phyloP scores from a whole-genome alignment of 192 early-diverging fungal species.

The Linnemannia hyalina region DNA sequence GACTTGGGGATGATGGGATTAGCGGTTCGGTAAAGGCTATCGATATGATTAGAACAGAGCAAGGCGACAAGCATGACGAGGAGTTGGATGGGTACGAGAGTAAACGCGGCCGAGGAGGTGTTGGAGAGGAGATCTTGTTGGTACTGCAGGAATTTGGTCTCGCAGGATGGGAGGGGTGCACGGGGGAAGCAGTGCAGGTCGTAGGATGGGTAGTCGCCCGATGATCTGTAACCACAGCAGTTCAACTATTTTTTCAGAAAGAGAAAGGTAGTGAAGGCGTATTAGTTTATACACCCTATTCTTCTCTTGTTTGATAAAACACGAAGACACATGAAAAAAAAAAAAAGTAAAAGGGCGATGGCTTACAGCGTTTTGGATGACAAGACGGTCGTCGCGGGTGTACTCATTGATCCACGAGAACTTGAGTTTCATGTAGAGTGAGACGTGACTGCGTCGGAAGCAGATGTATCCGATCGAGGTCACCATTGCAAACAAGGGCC shows the following conservation, averaged over 20 bases:
- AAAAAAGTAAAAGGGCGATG: neutral
- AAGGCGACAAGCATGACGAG: slow-evolving; percentile 58
- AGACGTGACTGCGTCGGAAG: slow-evolving; percentile 41
- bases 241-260: slow-evolving; percentile 43
- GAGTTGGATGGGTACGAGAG: slow-evolving; percentile 53
- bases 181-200: slow-evolving; percentile 66
- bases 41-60: slow-evolving; percentile 65
- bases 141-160: slow-evolving; percentile 55
- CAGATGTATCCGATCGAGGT: slow-evolving; percentile 62
- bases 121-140: slow-evolving; percentile 47
- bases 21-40: slow-evolving; percentile 42
- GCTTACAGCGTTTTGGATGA: slow-evolving; percentile 55
- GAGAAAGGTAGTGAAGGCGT: too few species aligned
- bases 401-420: slow-evolving; percentile 51
- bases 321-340: neutral
- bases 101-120: slow-evolving; percentile 61
- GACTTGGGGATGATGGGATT: slow-evolving; percentile 43
- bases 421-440: slow-evolving; percentile 44
- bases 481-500: slow-evolving; percentile 62
- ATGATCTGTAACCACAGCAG: slow-evolving; percentile 63
- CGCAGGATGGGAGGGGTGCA: slow-evolving; percentile 59
- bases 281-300: too few species aligned
- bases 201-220: slow-evolving; percentile 61
- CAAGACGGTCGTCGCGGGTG: slow-evolving; percentile 40
- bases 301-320: neutral